phyloP scores from a whole-genome alignment of 495 filamentous ascomycete species.

The Talaromyces stipitatus region DNA sequence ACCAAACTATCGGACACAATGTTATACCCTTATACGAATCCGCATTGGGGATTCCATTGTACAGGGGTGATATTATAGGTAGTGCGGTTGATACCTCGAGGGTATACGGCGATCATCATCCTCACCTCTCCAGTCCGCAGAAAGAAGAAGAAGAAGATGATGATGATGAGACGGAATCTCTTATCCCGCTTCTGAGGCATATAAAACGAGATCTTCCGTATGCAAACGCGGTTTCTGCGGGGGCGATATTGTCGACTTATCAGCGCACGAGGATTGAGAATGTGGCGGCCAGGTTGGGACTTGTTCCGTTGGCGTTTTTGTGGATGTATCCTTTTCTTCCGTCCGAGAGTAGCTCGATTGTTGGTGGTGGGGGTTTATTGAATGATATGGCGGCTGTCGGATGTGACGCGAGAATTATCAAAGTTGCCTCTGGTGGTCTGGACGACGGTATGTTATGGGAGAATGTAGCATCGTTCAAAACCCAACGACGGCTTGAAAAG shows the following conservation, averaged over 20 bases:
- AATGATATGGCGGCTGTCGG: conserved; percentile 72
- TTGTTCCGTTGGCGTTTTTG: conserved; percentile 75
- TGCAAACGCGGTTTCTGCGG: conserved; percentile 77
- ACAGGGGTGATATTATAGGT: conserved; percentile 65
- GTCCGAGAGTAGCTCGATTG: too few species aligned
- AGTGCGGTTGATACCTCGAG: conserved; percentile 55
- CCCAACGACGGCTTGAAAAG: conserved; percentile 47
- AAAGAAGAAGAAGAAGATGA: conserved; percentile 2
- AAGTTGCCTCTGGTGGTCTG: conserved; percentile 86
- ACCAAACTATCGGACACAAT: conserved; percentile 89
- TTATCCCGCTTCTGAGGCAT: conserved; percentile 61
- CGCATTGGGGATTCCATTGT: conserved; percentile 72
- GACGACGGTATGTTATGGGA: conserved; percentile 77
- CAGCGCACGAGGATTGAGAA: conserved; percentile 92
- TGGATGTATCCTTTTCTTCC: conserved; percentile 86
- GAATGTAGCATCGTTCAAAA: conserved; percentile 54
- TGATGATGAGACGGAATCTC: conserved; percentile 79
- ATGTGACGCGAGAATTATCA: conserved; percentile 81
- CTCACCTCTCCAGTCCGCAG: not conserved
- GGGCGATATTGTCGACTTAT: conserved; percentile 90
- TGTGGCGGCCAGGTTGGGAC: conserved; percentile 66
- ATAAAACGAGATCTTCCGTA: conserved; percentile 60
- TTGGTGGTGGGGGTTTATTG: conserved; percentile 48
- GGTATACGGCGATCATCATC: conserved; percentile 36
- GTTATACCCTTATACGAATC: conserved; percentile 78